Conservation (phyloP, 2,329 filamentous ascomycete genomes). For the Phaeoacremonium minimum region DNA sequence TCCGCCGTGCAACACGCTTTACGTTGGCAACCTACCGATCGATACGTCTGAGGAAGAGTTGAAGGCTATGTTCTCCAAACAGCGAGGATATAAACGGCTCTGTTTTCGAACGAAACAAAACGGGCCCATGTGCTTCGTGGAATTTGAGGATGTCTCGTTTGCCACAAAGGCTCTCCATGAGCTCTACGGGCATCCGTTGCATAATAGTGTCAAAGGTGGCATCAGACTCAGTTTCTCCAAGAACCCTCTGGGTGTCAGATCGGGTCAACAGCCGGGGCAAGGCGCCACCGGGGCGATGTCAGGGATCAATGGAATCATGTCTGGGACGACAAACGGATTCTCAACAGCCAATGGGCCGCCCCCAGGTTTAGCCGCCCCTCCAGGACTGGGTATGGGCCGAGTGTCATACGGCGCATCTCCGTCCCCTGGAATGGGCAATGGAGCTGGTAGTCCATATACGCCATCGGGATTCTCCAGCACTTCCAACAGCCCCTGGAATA, state of each 20-base stretch:
- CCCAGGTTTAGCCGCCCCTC: constrained; percentile 73
- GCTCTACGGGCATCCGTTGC: constrained; percentile 79
- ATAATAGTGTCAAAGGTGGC: constrained; percentile 90
- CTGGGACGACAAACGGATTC: constrained; percentile 54
- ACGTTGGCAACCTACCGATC: constrained; percentile 92
- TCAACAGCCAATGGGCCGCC: constrained; percentile 71
- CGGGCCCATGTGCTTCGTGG: constrained; percentile 97
- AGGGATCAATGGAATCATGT: constrained; percentile 56
- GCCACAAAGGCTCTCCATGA: constrained; percentile 89
- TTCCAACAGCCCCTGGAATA: not conserved
- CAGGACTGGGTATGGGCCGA: constrained; percentile 53
- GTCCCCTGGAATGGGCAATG: not conserved
- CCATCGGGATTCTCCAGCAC: not conserved
- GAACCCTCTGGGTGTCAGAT: constrained; percentile 89
- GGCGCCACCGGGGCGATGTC: constrained; percentile 35
- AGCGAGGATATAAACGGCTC: constrained; percentile 90
- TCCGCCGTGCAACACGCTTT: constrained; percentile 94
- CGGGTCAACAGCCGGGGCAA: constrained; percentile 57
- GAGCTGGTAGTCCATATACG: not conserved
- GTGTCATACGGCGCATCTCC: not conserved
- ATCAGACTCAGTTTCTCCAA: constrained; percentile 97
- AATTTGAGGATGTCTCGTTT: constrained; percentile 90
- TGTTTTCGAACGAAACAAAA: constrained; percentile 95
- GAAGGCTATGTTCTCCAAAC: constrained; percentile 87
- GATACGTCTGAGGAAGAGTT: constrained; percentile 94